Percentiles rank a stretch among this genome's conserved stretches.
These are phyloP conservation scores for Lasiosphaeria miniovina DNA, from an alignment of 495 filamentous ascomycete species.

Conservation along the genomic window DNA sequence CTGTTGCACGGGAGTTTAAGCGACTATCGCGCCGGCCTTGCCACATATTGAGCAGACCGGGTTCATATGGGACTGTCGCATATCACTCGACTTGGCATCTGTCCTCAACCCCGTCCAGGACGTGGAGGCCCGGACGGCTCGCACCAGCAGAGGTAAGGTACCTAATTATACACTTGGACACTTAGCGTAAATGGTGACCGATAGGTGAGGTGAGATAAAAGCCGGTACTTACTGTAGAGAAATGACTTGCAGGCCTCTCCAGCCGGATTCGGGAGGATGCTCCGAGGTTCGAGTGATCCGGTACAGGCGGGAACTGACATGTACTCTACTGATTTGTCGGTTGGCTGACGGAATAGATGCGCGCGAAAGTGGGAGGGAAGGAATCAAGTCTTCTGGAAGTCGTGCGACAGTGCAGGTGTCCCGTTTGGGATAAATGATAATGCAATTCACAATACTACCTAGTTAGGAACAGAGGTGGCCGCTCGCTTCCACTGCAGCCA, in stretches of 20 bases:
- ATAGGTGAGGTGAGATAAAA: no score
- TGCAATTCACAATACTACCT: background rate
- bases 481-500: slow-evolving; percentile 5
- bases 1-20: slow-evolving; percentile 2
- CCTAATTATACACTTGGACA: background rate
- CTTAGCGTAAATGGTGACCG: no score
- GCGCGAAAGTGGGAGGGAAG: slow-evolving; percentile 5
- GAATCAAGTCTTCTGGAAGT: slow-evolving; percentile 15
- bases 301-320: background rate
- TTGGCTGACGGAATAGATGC: background rate
- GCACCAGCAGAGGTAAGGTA: background rate
- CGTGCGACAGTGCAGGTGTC: slow-evolving; percentile 4
- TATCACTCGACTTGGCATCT: no score
- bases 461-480: background rate
- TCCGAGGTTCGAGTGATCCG: background rate
- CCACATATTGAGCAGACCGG: slow-evolving; percentile 17
- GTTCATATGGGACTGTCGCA: slow-evolving; percentile 11
- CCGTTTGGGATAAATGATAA: slow-evolving; percentile 24
- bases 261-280: background rate
- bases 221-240: background rate
- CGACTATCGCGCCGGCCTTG: background rate
- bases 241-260: background rate
- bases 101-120: no score
- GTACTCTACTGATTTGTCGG: slow-evolving; percentile 3
- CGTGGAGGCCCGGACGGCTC: background rate